These are phyloP conservation scores for Athelia sp. DNA, from an alignment of 1,284 basidiomycete species.

Conservation along the genomic window DNA sequence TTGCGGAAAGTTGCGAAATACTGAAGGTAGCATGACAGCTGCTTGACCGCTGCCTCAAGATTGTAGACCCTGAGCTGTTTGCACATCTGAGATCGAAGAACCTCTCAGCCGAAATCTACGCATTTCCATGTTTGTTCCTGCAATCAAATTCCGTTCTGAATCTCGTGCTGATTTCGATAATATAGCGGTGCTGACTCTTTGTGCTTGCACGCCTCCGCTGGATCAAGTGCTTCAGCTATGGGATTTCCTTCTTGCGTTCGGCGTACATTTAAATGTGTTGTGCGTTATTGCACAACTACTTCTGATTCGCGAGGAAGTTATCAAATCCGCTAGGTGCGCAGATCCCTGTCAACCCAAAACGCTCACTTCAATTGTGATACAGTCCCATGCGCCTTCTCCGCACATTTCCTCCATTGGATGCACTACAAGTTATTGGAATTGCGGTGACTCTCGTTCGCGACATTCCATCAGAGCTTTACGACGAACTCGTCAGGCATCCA, in stretches of 20 bases:
- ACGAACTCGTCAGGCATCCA: slow-evolving; percentile 88
- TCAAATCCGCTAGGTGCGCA: slow-evolving; percentile 75
- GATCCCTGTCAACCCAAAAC: slow-evolving; percentile 1
- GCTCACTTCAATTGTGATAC: slow-evolving; percentile 5
- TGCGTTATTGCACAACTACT: slow-evolving; percentile 94
- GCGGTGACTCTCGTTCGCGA: slow-evolving; percentile 92
- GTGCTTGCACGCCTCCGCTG: slow-evolving; percentile 94
- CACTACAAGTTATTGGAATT: slow-evolving; percentile 84
- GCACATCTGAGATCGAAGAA: slow-evolving; percentile 83
- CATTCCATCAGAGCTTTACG: slow-evolving; percentile 83
- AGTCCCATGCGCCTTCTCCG: slow-evolving; percentile 95
- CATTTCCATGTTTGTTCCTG: slow-evolving; percentile 77
- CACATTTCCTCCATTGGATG: slow-evolving; percentile 91
- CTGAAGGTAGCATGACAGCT: slow-evolving; percentile 47
- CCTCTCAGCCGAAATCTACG: slow-evolving; percentile 96
- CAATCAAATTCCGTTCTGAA: slow-evolving; percentile 4
- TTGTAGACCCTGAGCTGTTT: slow-evolving; percentile 86
- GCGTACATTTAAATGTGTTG: slow-evolving; percentile 92
- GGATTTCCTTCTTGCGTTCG: slow-evolving; percentile 97
- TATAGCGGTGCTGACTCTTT: slow-evolving; percentile 89
- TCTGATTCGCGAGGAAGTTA: slow-evolving; percentile 85
- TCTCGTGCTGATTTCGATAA: slow-evolving; percentile 1
- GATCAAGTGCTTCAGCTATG: slow-evolving; percentile 92
- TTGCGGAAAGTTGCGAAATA: neutral
- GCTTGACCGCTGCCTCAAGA: slow-evolving; percentile 86